Evolutionary conservation across 2,329 filamentous ascomycete genomes (phyloP).

Genomic region (Chaetothyriales sp.): DNA sequence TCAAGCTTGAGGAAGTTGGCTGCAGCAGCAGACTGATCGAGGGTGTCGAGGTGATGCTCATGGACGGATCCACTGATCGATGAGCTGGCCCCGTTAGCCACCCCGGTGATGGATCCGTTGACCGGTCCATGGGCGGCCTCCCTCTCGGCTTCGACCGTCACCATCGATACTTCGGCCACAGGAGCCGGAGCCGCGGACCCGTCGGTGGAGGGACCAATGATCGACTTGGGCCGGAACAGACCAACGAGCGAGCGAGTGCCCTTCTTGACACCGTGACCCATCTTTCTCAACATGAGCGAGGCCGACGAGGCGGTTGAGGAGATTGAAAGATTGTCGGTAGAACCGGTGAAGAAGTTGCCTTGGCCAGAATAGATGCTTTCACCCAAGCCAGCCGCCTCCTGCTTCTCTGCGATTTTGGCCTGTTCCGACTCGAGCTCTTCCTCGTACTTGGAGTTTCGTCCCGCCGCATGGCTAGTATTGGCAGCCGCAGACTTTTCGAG

Average conservation of each 20-base stretch:
- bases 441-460: constrained; percentile 49
- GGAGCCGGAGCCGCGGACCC: constrained; percentile 48
- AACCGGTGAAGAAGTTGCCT: constrained; percentile 70
- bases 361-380: constrained; percentile 84
- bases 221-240: constrained; percentile 84
- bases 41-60: constrained; percentile 54
- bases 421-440: constrained; percentile 75
- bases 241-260: constrained; percentile 80
- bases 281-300: constrained; percentile 60
- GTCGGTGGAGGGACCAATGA: constrained; percentile 64
- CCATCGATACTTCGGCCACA: constrained; percentile 79
- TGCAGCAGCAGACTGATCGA: constrained; percentile 50
- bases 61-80: constrained; percentile 42
- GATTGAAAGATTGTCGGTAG: constrained; percentile 69
- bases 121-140: constrained; percentile 63
- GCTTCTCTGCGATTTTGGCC: constrained; percentile 74
- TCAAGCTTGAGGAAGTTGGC: constrained; percentile 77
- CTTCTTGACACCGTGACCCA: constrained; percentile 98
- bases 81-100: constrained; percentile 56
- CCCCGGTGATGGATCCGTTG: constrained; percentile 48
- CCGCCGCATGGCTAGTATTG: constrained; percentile 33
- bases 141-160: constrained; percentile 86
- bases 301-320: constrained; percentile 35
- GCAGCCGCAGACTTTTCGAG: constrained; percentile 30
- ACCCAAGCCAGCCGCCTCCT: constrained; percentile 83